phyloP scores from a whole-genome alignment of 805 yeast species.

The Myxozyma vanderwaltii region DNA sequence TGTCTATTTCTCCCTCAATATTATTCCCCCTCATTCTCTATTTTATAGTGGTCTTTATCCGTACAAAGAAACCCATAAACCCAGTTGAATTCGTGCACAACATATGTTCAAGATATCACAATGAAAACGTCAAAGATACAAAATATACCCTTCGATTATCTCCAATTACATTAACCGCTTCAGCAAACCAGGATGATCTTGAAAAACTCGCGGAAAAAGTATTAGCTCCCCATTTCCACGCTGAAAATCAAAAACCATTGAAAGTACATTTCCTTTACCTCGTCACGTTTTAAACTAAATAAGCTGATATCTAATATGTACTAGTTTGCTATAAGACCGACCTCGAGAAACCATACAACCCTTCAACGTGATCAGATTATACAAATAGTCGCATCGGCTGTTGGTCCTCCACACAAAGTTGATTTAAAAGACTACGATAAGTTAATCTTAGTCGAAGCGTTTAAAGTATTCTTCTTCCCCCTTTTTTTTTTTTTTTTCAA shows the following conservation, averaged over 20 bases:
- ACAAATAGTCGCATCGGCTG: constrained; percentile 66
- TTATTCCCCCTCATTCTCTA: neutral
- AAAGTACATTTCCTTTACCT: constrained; percentile 23
- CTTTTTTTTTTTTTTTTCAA: neutral
- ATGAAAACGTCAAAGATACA: constrained; percentile 56
- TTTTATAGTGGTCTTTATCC: constrained; percentile 68
- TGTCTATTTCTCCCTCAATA: constrained; percentile 43
- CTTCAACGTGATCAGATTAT: constrained; percentile 74
- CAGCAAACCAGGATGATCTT: constrained; percentile 71
- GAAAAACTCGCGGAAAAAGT: constrained; percentile 59
- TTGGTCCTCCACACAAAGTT: constrained; percentile 75
- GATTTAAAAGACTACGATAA: constrained; percentile 79
- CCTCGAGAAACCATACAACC: constrained; percentile 74
- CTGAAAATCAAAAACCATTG: constrained; percentile 38
- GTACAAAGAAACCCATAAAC: constrained; percentile 73
- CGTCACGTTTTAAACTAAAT: neutral
- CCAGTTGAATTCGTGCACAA: constrained; percentile 71
- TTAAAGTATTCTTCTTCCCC: constrained; percentile 48
- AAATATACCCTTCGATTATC: constrained; percentile 76
- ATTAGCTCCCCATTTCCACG: constrained; percentile 69
- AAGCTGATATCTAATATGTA: too few relatives aligned
- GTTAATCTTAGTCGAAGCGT: constrained; percentile 81
- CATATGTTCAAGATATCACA: constrained; percentile 62
- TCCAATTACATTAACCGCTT: constrained; percentile 75
- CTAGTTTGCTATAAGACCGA: constrained; percentile 77